Conservation (phyloP, 148 eudicot species). For the Silene uniflora region DNA sequence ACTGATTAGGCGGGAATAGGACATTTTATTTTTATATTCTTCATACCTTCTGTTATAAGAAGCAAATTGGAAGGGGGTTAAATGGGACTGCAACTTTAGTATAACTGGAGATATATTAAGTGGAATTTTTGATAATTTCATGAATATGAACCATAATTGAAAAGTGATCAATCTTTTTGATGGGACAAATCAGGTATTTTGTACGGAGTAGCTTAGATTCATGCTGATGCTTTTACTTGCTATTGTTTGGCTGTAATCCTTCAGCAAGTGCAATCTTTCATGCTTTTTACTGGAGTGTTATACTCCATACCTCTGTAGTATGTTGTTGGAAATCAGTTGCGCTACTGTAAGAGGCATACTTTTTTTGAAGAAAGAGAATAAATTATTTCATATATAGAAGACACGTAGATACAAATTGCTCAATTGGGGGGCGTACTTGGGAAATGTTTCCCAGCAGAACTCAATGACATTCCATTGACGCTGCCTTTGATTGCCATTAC, state of each 20-base stretch:
- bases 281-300: background rate
- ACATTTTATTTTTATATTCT: too few relatives aligned
- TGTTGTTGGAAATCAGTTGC: background rate
- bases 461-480: too few relatives aligned
- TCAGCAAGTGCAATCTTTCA: background rate
- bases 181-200: background rate
- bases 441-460: too few relatives aligned
- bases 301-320: too few relatives aligned
- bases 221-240: background rate
- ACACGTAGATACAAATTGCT: too few relatives aligned
- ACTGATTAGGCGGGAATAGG: too few relatives aligned
- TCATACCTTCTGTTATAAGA: background rate
- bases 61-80: background rate
- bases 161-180: background rate
- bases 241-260: background rate
- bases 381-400: background rate
- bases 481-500: too few relatives aligned
- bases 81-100: background rate
- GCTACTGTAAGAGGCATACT: background rate
- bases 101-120: background rate
- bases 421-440: too few relatives aligned
- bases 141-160: background rate
- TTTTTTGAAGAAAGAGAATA: too few relatives aligned
- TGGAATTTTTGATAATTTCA: background rate
- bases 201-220: background rate